Conservation (phyloP, 805 yeast species). For the Pichia phayaonensis region DNA sequence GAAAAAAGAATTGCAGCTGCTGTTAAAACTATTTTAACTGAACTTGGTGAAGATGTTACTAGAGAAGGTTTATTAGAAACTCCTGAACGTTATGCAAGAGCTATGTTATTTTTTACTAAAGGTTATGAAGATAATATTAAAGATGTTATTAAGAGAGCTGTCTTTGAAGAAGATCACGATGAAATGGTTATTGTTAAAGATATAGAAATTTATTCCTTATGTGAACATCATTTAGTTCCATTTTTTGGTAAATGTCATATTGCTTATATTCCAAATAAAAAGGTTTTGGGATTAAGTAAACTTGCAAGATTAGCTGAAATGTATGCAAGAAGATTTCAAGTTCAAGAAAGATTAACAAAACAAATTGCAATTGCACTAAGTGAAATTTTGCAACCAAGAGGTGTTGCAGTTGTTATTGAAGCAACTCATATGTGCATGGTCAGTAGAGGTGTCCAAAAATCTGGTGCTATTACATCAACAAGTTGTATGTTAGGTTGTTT, state of each 20-base stretch:
- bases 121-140: conserved; percentile 93
- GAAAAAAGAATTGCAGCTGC: conserved; percentile 78
- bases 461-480: conserved; percentile 89
- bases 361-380: conserved; percentile 94
- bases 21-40: conserved; percentile 65
- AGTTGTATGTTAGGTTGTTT: conserved; percentile 97
- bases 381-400: conserved; percentile 87
- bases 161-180: conserved; percentile 96
- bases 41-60: conserved; percentile 83
- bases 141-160: conserved; percentile 90
- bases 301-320: conserved; percentile 94
- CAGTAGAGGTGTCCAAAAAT: conserved; percentile 92
- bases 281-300: conserved; percentile 87
- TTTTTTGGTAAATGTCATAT: conserved; percentile 95
- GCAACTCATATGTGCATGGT: conserved; percentile 99
- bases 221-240: conserved; percentile 98
- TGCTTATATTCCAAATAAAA: conserved; percentile 93
- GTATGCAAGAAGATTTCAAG: conserved; percentile 93
- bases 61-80: conserved; percentile 91
- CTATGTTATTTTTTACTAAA: conserved; percentile 90
- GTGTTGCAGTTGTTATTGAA: conserved; percentile 97
- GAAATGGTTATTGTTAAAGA: conserved; percentile 98
- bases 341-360: conserved; percentile 94
- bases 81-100: conserved; percentile 93
- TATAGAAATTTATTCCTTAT: conserved; percentile 82